Conservation (phyloP, 306 rosid species). For the Corylus avellana region DNA sequence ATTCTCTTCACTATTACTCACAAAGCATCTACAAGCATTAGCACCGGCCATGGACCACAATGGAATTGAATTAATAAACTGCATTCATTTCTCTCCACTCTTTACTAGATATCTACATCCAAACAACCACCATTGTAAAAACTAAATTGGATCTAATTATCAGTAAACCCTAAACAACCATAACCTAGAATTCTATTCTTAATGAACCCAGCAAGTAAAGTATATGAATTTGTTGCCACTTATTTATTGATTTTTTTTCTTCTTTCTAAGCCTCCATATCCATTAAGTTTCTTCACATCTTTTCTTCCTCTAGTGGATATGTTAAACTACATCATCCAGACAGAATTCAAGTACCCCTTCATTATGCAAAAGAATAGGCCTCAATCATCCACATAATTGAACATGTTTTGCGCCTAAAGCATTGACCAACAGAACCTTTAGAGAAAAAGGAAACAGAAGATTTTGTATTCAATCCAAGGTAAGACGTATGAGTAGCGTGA, state of each 20-base stretch:
- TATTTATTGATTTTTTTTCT: not conserved
- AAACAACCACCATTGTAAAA: not conserved
- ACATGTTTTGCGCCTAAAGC: conserved; percentile 2
- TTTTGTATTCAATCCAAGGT: not conserved
- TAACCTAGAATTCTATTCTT: not conserved
- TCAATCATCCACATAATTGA: not conserved
- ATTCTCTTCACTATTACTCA: not conserved
- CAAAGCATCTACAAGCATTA: not conserved
- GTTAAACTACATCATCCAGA: not conserved
- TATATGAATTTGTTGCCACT: not conserved
- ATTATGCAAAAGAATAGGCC: not conserved
- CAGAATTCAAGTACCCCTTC: not conserved
- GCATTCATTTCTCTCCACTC: not conserved
- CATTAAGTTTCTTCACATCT: not conserved
- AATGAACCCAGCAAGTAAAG: not conserved
- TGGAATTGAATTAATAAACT: not conserved
- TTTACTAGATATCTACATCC: not conserved
- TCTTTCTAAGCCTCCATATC: not conserved
- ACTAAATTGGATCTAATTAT: not conserved
- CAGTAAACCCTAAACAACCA: not conserved
- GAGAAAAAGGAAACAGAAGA: not conserved
- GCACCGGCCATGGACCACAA: not conserved
- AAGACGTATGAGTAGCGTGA: not conserved
- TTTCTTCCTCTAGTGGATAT: not conserved
- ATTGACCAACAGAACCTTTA: not conserved